Evolutionary conservation across 768 basidiomycete genomes (phyloP).

Genomic region (Mycena sanguinolenta): DNA sequence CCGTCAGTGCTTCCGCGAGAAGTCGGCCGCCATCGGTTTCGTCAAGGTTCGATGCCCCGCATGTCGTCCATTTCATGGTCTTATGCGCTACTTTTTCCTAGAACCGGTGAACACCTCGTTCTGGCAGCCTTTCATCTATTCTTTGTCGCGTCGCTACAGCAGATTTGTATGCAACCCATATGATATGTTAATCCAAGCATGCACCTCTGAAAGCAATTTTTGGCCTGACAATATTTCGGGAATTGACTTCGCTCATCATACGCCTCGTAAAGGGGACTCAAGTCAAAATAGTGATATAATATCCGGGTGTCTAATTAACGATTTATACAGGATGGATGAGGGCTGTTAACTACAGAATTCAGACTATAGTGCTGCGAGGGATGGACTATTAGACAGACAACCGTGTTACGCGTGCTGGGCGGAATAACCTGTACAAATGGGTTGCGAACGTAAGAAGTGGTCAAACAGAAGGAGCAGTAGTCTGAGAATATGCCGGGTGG

Average conservation of each 20-base stretch:
- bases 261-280: background rate
- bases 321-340: conserved; percentile 65
- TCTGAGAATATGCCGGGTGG: conserved; percentile 71
- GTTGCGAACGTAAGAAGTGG: conserved; percentile 54
- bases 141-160: conserved; percentile 32
- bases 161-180: conserved; percentile 34
- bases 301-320: conserved; percentile 51
- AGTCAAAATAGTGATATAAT: conserved; percentile 40
- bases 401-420: conserved; percentile 61
- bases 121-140: background rate
- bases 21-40: conserved; percentile 93
- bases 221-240: too few species aligned
- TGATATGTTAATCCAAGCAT: conserved; percentile 37
- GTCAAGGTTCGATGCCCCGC: conserved; percentile 74
- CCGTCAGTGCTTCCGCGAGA: conserved; percentile 99
- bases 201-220: background rate
- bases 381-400: conserved; percentile 77
- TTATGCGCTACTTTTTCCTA: background rate
- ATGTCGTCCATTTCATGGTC: background rate
- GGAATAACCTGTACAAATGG: conserved; percentile 74
- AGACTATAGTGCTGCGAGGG: conserved; percentile 73
- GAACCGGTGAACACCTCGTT: conserved; percentile 34
- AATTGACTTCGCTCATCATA: too few species aligned
- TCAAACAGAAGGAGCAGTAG: conserved; percentile 67
- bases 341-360: conserved; percentile 78